Base-by-base conservation (phyloP, 2,329 filamentous ascomycete species). In the Sporothrix inflata region DNA sequence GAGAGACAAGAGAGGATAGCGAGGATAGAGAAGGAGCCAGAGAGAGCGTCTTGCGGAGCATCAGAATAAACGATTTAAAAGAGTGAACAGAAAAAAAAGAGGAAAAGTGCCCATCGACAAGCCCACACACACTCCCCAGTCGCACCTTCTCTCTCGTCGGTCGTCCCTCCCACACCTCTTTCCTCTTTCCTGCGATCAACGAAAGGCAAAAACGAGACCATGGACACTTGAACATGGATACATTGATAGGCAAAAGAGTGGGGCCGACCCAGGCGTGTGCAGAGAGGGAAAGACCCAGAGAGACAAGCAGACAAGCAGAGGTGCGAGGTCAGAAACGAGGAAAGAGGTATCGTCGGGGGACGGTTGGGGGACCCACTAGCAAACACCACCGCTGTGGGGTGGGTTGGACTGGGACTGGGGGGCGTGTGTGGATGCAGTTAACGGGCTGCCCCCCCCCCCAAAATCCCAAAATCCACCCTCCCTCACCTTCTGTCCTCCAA, bases 201-300 rank as follows among this genome's bases (percentile, higher is more conserved):
- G 81, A 75, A 75, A 76, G 76, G 76, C 75, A 76, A 76, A 76
- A 76, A 72, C 19, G 49, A 73, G 57, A 24, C 11, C 57, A 63
- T 57, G 53, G 53, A 74, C 63, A 73, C 79, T 19, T 66, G 60
- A 19, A 27, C 60, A 65, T 66, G 61, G 60, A 74, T 68, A 74
- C 79, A 78, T 79, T 77, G 80, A 80, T 80, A 81, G 67, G 51
- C 70, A 71, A 79, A 73, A 76, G 72, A 75, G 77, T 78, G 76
- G 77, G 69, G 42, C 53, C 65, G 30, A 14, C 70, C 49, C 45
- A 69, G 27, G 30, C 71, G 63, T 24, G 53, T 49, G 63, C 21
- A 71, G 57, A 71, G 66, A 71, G 34, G 71, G 57, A 63, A 74
- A 71, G 69, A 55, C 40, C 61, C 40, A 65, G 42, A 60, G 63